Evolutionary conservation across 371 early-diverging fungal species (phyloP).

Genomic region (Batkoa obscura): DNA sequence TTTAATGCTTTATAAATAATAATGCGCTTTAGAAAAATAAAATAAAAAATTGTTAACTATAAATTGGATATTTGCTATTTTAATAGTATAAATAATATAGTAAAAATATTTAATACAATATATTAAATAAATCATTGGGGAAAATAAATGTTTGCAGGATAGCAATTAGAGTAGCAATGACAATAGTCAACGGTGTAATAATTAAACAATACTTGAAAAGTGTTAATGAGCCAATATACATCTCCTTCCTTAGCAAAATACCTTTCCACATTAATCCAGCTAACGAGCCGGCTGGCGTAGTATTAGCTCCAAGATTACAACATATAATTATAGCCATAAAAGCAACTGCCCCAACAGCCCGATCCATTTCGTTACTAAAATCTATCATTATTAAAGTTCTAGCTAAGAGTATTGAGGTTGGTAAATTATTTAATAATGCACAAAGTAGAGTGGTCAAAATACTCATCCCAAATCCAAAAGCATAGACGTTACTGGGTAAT

Average conservation of each 20-base stretch:
- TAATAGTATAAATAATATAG: too few relatives aligned
- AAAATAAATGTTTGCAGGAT: too few relatives aligned
- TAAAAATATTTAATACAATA: too few relatives aligned
- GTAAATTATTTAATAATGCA: slow-evolving; percentile 61
- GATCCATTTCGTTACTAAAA: not conserved
- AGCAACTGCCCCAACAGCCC: slow-evolving; percentile 18
- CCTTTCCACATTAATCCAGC: slow-evolving; percentile 56
- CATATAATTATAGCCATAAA: slow-evolving; percentile 62
- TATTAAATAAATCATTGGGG: too few relatives aligned
- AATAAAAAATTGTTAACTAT: too few relatives aligned
- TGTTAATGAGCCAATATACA: too few relatives aligned
- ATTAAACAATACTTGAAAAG: too few relatives aligned
- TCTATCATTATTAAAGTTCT: slow-evolving; percentile 12
- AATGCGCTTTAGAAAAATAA: too few relatives aligned
- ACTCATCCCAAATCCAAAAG: slow-evolving; percentile 30
- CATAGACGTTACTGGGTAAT: slow-evolving; percentile 32
- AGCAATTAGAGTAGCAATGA: too few relatives aligned
- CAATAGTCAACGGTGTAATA: too few relatives aligned
- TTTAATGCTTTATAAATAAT: too few relatives aligned
- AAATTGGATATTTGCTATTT: too few relatives aligned
- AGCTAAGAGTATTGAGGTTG: slow-evolving; percentile 63
- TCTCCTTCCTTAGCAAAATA: slow-evolving; percentile 21
- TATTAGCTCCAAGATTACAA: slow-evolving; percentile 59
- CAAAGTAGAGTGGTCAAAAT: slow-evolving; percentile 43
- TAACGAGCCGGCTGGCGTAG: slow-evolving; percentile 48